Base-by-base conservation (phyloP, 2,329 filamentous ascomycete genomes). In the Neobulgaria alba region DNA sequence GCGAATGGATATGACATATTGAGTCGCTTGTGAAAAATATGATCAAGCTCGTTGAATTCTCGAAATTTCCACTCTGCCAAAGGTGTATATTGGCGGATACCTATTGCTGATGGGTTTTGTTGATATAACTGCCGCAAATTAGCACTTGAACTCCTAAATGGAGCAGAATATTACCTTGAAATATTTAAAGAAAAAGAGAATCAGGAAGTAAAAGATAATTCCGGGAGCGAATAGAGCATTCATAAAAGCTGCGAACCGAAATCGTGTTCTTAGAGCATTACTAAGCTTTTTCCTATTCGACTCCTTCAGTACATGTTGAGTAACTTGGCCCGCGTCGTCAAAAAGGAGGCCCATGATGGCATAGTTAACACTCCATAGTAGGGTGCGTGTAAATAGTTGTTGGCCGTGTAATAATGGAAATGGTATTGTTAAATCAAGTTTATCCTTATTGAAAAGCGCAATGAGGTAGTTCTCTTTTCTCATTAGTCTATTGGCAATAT, bases 31-130 rank as follows among this genome's bases (percentile, higher is more conserved):
- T 88, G 77, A 55, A 96, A 98, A 2, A 96, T 72, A 61, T 98
- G 92, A 42, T 83, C 82, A 1, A 98, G 72, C 61, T 98, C 92
- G 56, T 98, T 98, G 71, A 96, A 98, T 60, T 96, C 90, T 35
- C 92, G 82, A 49, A 98, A 95, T 56, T 95, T 96, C 92, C 92
- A 98, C 60, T 95, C 85, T 0, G 92, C 92, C 37, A 95, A 75
- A 1, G 88, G 85, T 0, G 90, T 96, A 59, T 95, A 98, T 50
- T 88, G 82, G 30, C 92, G 79, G 12, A 87, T 82, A n/a, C 85
- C 84, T 29, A 95, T 75, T 48, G 88, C 81, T 1, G 86, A 79
- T 0, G 87, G 90, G 48, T 95, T 94, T 57, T 89, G 93, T 63
- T 95, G 88, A 58, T 94, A 95, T 67, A 98, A 90, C 82, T 87